Percentiles rank a stretch among this genome's conserved stretches.
These are phyloP conservation scores for Arthrocladium fulminans DNA, from an alignment of 2,329 filamentous ascomycete species.

Conservation along the genomic window DNA sequence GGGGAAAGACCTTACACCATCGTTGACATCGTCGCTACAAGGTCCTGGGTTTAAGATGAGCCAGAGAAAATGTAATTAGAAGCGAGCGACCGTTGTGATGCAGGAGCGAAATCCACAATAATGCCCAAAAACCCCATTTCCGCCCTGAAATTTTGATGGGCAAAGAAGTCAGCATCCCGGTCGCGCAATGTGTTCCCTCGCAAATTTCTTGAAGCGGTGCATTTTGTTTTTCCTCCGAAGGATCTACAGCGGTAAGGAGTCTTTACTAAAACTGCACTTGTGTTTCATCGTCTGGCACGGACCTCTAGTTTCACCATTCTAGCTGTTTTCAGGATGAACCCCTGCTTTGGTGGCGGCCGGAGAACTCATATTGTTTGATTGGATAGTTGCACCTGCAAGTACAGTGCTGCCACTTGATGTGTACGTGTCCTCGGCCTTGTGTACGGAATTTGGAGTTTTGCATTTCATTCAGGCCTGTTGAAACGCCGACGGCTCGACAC, in stretches of 20 bases:
- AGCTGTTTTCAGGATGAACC: not conserved
- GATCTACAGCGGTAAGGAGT: not conserved
- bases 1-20: not conserved
- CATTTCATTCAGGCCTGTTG: not conserved
- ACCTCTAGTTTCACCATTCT: slow-evolving; percentile 3
- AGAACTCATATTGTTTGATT: not conserved
- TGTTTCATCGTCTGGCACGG: slow-evolving; percentile 10
- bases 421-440: not conserved
- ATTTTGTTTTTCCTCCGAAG: no score
- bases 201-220: not conserved
- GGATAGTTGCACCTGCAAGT: not conserved
- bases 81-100: not conserved
- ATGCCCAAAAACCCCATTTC: not conserved
- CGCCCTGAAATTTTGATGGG: no score
- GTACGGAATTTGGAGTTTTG: no score
- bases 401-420: not conserved
- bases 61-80: not conserved
- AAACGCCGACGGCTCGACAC: not conserved
- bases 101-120: not conserved
- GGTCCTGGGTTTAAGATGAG: slow-evolving; percentile 1
- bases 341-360: not conserved
- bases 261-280: slow-evolving; percentile 7
- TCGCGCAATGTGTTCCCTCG: no score
- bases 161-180: no score
- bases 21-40: not conserved